These are phyloP conservation scores for Trifolium fragiferum DNA, from an alignment of 306 rosid species.

Conservation along the genomic window DNA sequence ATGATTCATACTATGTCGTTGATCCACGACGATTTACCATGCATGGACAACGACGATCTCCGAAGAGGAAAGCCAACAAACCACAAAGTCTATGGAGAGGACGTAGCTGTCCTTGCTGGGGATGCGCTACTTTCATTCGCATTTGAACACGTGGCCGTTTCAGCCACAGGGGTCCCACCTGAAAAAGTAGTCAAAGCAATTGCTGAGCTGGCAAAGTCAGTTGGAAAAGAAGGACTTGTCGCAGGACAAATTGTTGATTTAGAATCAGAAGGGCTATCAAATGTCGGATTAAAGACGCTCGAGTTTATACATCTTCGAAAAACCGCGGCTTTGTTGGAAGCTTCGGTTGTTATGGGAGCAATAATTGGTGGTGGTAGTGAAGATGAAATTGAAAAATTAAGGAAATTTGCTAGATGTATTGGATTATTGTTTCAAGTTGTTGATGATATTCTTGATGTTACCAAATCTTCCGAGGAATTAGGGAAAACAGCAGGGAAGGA, in stretches of 20 bases:
- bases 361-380: conserved; percentile 69
- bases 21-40: conserved; percentile 81
- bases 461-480: conserved; percentile 69
- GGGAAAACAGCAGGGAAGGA: conserved; percentile 93
- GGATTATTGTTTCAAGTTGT: conserved; percentile 84
- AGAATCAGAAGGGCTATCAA: conserved; percentile 52
- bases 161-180: conserved; percentile 51
- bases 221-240: conserved; percentile 70
- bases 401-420: conserved; percentile 65
- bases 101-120: conserved; percentile 73
- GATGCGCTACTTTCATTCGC: conserved; percentile 73
- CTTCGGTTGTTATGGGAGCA: conserved; percentile 70
- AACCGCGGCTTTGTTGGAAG: conserved; percentile 73
- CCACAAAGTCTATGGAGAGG: conserved; percentile 79
- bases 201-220: conserved; percentile 61
- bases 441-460: conserved; percentile 84
- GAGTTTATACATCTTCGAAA: conserved; percentile 75
- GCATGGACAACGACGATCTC: conserved; percentile 87
- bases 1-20: conserved; percentile 90
- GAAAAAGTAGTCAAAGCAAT: conserved; percentile 53
- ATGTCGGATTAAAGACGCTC: conserved; percentile 58
- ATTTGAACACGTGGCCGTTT: conserved; percentile 61
- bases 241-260: conserved; percentile 80
- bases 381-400: conserved; percentile 55
- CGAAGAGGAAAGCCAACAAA: conserved; percentile 79